A percentile compares a stretch with the other conserved stretches of the same genome.
Conservation (phyloP, 257 asterid genomes). For the Solanum virginianum region DNA sequence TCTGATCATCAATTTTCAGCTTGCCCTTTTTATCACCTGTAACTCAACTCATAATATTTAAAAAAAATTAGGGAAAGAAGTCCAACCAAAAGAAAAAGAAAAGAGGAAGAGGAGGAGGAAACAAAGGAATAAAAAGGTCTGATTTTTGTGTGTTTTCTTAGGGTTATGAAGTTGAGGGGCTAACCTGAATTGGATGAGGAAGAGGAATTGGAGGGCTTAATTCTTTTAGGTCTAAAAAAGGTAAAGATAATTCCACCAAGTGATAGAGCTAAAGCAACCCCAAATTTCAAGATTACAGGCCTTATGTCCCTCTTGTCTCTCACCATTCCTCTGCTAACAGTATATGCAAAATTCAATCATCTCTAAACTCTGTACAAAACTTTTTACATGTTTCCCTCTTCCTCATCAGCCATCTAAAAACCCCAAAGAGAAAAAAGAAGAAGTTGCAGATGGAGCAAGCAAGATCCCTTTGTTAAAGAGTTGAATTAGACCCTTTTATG, state of each 20-base stretch:
- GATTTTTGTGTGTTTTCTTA: not conserved
- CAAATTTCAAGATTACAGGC: slow-evolving; percentile 54
- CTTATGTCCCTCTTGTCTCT: slow-evolving; percentile 40
- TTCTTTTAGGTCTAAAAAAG: slow-evolving; percentile 23
- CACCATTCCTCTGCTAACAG: not conserved
- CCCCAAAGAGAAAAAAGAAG: not conserved
- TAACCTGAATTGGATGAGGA: slow-evolving; percentile 43
- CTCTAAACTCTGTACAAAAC: not conserved
- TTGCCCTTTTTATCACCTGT: slow-evolving; percentile 15
- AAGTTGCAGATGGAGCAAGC: not conserved
- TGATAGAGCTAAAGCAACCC: slow-evolving; percentile 59
- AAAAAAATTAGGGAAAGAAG: not conserved
- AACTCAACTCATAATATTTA: not conserved
- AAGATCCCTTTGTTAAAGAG: not conserved
- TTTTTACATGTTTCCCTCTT: not conserved
- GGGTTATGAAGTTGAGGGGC: not conserved
- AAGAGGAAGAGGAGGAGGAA: not conserved
- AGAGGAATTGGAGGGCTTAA: slow-evolving; percentile 24
- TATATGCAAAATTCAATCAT: not conserved
- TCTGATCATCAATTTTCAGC: slow-evolving; percentile 8
- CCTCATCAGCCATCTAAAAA: not conserved
- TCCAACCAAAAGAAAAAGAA: not conserved
- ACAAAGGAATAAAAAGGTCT: not conserved
- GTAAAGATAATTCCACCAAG: slow-evolving; percentile 70
- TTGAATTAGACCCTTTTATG: not conserved